Base-by-base conservation (phyloP, 805 yeast genomes). In the Candida tammaniensis region DNA sequence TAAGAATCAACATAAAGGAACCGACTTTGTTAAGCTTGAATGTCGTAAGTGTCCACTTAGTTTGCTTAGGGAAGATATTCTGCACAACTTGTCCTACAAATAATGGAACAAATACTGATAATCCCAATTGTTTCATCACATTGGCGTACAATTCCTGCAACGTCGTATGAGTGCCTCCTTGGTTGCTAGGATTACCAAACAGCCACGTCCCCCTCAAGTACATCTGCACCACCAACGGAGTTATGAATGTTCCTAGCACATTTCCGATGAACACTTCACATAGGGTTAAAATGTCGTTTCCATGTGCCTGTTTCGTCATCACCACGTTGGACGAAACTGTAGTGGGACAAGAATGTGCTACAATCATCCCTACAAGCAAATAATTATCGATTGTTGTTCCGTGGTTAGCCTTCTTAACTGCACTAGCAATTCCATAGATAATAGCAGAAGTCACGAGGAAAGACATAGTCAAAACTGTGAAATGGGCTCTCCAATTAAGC, bases 271-370 rank as follows among this genome's bases (percentile, higher is more conserved):
- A 78, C 7, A 88, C 96, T 55, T 86, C 95, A 54, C 93, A 81
- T 5, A 86, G 64, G 13, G 95, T 81, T 34, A 87, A 60, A 12
- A 82, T 60, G 44, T 78, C 89, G 57, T 87, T 86, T 7, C 96
- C 96, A 45, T 82, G 79, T 0, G 96, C 95, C 39, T 74, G 74
- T 34, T 79, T 72, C 5, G 96, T 88, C 96, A 88, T 88, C 18
- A 88, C 89, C 18, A 88, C 96, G 54, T 88, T 88, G 2, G 96
- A 86, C 0, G 89, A 78, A 13, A 88, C 95, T 0, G 96, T 88
- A 7, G 96, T 88, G 18, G 96, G 96, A 55, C 94, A 85, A 9
- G 91, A 75, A 19, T 86, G 85, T 2, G 95, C 84, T 29, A 86
- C 82, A 13, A 88, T 75, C 39, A 88, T 58, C 1, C 96, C 96